Base-by-base conservation (phyloP, 192 early-diverging fungal genomes). In the Linderina pennispora region DNA sequence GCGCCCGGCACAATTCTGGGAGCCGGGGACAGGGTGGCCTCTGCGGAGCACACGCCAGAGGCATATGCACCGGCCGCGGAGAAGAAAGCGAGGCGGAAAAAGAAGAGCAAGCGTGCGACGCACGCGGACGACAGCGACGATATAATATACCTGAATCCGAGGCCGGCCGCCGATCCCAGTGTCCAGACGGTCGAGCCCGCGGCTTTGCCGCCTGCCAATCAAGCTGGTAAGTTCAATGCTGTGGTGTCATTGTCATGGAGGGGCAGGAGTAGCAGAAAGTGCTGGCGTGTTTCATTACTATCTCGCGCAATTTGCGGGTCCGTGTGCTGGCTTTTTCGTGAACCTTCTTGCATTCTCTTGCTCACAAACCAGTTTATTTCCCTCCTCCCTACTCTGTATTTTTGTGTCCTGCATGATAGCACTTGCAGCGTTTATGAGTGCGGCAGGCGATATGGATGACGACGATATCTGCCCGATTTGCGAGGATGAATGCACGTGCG, bases 381-480 rank as follows among this genome's bases (percentile, higher is more conserved):
- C n/a, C n/a, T n/a, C n/a, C n/a, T 31, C 28, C 11, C 28, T 11
- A 31, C 28, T 31, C 28, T 24, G 23, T 40, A 20, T 20, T 40
- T 4, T 40, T 8, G 6, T 40, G 15, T 40, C 26, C 23, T 14
- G 17, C 6, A 3, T 43, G 24, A 15, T 52, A 45, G 44, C 48
- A 25, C 18, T 61, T 11, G 43, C 43, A 3, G 53, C 53, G 19
- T 53, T 47, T 37, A 42, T 48, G 50, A 33, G 35, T 53, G 45
- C 39, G 13, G 50, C 51, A 7, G 45, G 34, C 19, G 66, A 56
- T 32, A 54, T 58, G 59, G 66, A 70, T 20, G 66, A 70, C 21
- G 66, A 70, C 45, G 66, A 70, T 26, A 70, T 70, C 14, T 70
- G 66, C 23, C 66, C 66, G 8, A 70, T 70, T 26, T 70, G 66